A percentile compares a stretch with the other conserved stretches of the same genome.
Evolutionary conservation across 495 filamentous ascomycete species (phyloP).

Genomic region (Aspergillus affinis): DNA sequence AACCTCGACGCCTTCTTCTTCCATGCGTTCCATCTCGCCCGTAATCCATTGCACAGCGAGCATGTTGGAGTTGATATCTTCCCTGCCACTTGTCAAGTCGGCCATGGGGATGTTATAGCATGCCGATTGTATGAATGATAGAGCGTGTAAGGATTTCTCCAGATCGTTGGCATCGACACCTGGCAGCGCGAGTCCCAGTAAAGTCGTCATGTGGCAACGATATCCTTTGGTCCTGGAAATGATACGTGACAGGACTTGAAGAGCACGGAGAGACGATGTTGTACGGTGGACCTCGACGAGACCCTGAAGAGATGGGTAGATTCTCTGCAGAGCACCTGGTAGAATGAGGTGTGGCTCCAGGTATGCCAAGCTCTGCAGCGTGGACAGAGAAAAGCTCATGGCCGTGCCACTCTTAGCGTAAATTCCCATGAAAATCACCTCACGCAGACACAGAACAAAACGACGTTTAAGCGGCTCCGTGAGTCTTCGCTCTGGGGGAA

Average conservation of each 20-base stretch:
- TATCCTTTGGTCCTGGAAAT: constrained; percentile 92
- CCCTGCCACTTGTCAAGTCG: constrained; percentile 69
- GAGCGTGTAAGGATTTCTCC: constrained; percentile 89
- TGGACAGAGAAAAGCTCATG: constrained; percentile 86
- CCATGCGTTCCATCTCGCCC: constrained; percentile 89
- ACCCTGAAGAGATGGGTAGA: constrained; percentile 95
- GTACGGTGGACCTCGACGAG: constrained; percentile 97
- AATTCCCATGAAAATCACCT: constrained; percentile 97
- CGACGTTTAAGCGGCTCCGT: constrained; percentile 78
- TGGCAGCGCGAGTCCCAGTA: constrained; percentile 87
- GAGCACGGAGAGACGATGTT: constrained; percentile 84
- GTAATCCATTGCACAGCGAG: constrained; percentile 93
- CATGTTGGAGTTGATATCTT: constrained; percentile 68
- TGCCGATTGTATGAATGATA: constrained; percentile 92
- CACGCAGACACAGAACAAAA: constrained; percentile 86
- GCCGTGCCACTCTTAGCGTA: constrained; percentile 91
- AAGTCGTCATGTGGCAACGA: constrained; percentile 89
- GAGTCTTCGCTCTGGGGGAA: constrained; percentile 75
- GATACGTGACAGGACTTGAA: constrained; percentile 84
- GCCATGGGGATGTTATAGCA: constrained; percentile 93
- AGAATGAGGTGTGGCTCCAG: constrained; percentile 91
- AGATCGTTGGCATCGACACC: constrained; percentile 98
- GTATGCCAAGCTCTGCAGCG: constrained; percentile 83
- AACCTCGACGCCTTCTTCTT: constrained; percentile 78
- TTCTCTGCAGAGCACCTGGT: constrained; percentile 89